Evolutionary conservation across 176 grass and related monocot species (phyloP), one percentile per base, ranked within the genome.

Genomic region (Avena atlantica): DNA sequence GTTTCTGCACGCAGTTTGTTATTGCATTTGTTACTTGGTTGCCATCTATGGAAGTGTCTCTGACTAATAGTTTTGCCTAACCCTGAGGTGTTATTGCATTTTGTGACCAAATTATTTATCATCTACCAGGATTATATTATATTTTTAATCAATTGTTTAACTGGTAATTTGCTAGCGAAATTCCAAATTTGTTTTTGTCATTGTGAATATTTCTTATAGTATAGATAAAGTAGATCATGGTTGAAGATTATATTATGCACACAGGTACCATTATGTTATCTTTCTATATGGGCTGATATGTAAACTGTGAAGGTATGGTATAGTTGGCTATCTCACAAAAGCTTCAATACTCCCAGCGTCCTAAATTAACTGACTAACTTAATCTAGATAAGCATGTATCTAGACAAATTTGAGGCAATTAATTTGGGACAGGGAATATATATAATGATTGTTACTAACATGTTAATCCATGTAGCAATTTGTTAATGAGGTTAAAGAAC

Each of bases 271-370:
- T 88, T 82, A 24, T 76, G 34, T 55, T 76, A 1, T 82, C 45
- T 29, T 16, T 47, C 8, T 67, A 75, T 64, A 76, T 37, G 19
- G 29, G 13, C 42, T 64, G 31, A 12, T 65, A 29, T 81, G 64
- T 79, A 10, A 40, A 65, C 45, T 81, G 12, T 74, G 50, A 23
- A 19, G 2, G 23, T 8, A 50, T 40, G 51, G 29, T 56, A 6
- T 36, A 82, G 20, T 56, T 56, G 64, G 17, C 53, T 37, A 72
- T 81, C n/a, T 55, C 45, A 66, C 31, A 36, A 31, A 86, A 65
- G n/a, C 3, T 76, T 8, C 9, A 81, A 42, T 42, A 42, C 40
- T 42, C 40, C 40, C 40, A 7, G 40, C 5, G 40, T 42, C 40
- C 40, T 42, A 42, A 42, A 42, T 42, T 42, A 42, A 42, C 40